Percentiles rank a stretch among this genome's conserved stretches.
These are phyloP conservation scores for Stemphylium beticola DNA, from an alignment of 2,329 filamentous ascomycete species.

Conservation along the genomic window DNA sequence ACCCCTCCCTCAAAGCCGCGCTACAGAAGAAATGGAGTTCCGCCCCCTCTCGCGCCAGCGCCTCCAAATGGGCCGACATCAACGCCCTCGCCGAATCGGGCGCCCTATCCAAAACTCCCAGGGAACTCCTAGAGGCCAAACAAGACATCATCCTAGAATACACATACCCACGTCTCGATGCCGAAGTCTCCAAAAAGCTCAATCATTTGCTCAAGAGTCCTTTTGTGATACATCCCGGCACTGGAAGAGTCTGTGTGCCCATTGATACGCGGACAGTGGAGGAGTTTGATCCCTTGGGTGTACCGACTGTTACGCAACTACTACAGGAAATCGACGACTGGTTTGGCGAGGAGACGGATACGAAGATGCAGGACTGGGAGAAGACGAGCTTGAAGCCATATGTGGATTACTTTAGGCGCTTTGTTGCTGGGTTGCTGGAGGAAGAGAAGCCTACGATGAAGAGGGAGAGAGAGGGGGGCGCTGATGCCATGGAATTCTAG, in stretches of 20 bases:
- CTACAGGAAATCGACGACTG: conserved; percentile 87
- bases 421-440: conserved; percentile 79
- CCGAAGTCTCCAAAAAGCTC: conserved; percentile 95
- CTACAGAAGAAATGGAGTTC: conserved; percentile 91
- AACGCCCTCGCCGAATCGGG: conserved; percentile 81
- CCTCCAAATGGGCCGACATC: conserved; percentile 92
- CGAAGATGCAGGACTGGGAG: conserved; percentile 81
- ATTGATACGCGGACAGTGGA: conserved; percentile 79
- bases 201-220: conserved; percentile 98
- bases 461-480: conserved; percentile 62
- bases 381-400: conserved; percentile 96
- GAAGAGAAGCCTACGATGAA: conserved; percentile 64
- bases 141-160: conserved; percentile 97
- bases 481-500: conserved; percentile 70
- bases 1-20: conserved; percentile 76
- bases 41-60: conserved; percentile 75
- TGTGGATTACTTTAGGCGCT: conserved; percentile 84
- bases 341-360: conserved; percentile 58
- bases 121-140: conserved; percentile 82
- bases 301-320: conserved; percentile 87
- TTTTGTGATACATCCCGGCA: conserved; percentile 95
- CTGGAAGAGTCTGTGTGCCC: conserved; percentile 91
- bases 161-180: conserved; percentile 95
- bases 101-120: conserved; percentile 73
- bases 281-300: conserved; percentile 81